Evolutionary conservation across 2,329 filamentous ascomycete genomes (phyloP), one percentile per base, ranked within the genome.

Genomic region (Paecilomyces formosus): DNA sequence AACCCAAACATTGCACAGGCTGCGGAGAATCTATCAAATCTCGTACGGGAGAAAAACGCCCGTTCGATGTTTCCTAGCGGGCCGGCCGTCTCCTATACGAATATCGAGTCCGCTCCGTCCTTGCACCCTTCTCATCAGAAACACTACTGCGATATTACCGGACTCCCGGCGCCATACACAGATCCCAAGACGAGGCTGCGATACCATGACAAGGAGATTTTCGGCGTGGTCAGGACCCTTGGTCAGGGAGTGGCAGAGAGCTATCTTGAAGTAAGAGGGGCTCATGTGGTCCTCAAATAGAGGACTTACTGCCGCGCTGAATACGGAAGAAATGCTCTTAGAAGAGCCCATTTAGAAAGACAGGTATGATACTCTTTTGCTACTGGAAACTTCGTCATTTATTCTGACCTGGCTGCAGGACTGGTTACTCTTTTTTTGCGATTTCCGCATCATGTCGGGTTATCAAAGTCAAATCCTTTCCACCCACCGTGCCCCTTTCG

Each of bases 401-500:
- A 45, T 45, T 9, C 18, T 18, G 18, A 45, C 39, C 9, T 8
- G 39, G 7, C 18, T 45, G 7, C 18, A 57, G 39, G 28, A 30
- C 18, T 35, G 39, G 22, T 9, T 26, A 18, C 53, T 60, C 26
- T 28, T 51, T 52, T n/a, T 8, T 4, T 45, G 60, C 49, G 52
- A 63, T 18, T 15, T 45, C 7, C 39, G 39, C n/a, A 18, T 57
- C 54, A 83, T 93, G 89, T 94, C 77, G 81, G 89, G 88, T 84
- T 89, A 87, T 85, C 89, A 89, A 90, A 96, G 90, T 96, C 92
- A 96, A 96, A 85, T 90, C 80, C 83, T 87, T 85, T 88, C 90
- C 89, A 96, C 86, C 87, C 90, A 88, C 85, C 86, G 80, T 77
- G 74, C 74, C 81, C 85, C 89, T 95, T 78, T 96, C 89, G 80